Conservation (phyloP, 2,329 filamentous ascomycete genomes). For the Neopestalotiopsis rosae region DNA sequence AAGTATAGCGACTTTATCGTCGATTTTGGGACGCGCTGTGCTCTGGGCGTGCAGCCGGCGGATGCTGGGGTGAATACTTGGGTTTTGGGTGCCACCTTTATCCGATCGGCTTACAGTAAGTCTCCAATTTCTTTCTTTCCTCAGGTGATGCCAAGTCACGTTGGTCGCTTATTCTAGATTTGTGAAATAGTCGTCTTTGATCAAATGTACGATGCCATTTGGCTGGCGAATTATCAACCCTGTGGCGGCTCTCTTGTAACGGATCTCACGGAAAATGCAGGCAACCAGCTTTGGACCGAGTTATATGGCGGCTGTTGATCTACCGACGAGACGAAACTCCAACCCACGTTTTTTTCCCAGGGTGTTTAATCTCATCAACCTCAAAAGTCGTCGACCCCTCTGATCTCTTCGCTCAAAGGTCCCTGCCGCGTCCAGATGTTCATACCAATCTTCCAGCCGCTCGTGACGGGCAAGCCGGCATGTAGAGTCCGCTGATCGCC, state of each 20-base stretch:
- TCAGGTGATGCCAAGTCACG: neutral
- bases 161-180: slow-evolving; percentile 18
- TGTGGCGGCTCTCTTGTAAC: slow-evolving; percentile 40
- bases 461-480: slow-evolving; percentile 51
- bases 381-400: slow-evolving; percentile 33
- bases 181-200: slow-evolving; percentile 42
- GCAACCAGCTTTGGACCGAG: slow-evolving; percentile 34
- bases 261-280: slow-evolving; percentile 37
- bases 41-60: slow-evolving; percentile 42
- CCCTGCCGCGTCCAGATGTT: slow-evolving; percentile 57
- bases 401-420: slow-evolving; percentile 39
- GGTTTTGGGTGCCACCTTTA: slow-evolving; percentile 44
- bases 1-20: slow-evolving; percentile 50
- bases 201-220: slow-evolving; percentile 42
- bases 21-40: slow-evolving; percentile 39
- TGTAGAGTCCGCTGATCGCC: slow-evolving; percentile 52
- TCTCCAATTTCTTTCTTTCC: neutral
- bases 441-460: slow-evolving; percentile 55
- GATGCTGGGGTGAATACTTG: slow-evolving; percentile 36
- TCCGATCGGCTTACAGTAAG: slow-evolving; percentile 43
- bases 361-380: neutral
- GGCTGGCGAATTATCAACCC: slow-evolving; percentile 44
- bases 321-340: neutral
- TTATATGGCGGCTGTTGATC: slow-evolving; percentile 38
- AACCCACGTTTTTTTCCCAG: neutral